These are phyloP conservation scores for Penicillium ucsense DNA, from an alignment of 495 filamentous ascomycete species.

Conservation along the genomic window DNA sequence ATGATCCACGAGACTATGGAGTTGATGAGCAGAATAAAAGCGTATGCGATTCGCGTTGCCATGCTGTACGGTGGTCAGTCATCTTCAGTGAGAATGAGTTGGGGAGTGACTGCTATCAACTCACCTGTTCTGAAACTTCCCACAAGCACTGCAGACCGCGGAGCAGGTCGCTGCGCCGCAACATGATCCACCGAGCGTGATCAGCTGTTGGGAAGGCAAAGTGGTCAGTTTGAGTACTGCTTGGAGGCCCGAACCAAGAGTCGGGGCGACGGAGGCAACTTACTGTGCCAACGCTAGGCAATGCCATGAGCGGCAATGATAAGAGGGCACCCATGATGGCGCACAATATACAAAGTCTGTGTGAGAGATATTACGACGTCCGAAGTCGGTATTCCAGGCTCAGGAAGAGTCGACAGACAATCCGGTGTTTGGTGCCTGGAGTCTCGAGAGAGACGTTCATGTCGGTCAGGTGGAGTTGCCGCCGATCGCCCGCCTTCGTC, in stretches of 20 bases:
- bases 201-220: slow-evolving; percentile 41
- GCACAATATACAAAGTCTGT: no score
- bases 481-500: slow-evolving; percentile 13
- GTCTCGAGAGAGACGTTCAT: background rate
- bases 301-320: slow-evolving; percentile 76
- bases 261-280: slow-evolving; percentile 17
- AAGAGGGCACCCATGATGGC: slow-evolving; percentile 74
- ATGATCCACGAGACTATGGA: slow-evolving; percentile 96
- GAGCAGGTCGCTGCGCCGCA: slow-evolving; percentile 94
- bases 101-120: background rate
- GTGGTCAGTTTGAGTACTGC: slow-evolving; percentile 17
- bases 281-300: slow-evolving; percentile 84
- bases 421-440: background rate
- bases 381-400: no score
- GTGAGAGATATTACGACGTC: no score
- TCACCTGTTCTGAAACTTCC: slow-evolving; percentile 93
- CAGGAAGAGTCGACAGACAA: no score
- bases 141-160: slow-evolving; percentile 86
- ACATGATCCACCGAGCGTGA: slow-evolving; percentile 72
- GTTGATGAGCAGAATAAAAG: slow-evolving; percentile 90
- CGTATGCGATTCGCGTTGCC: slow-evolving; percentile 95
- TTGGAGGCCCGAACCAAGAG: slow-evolving; percentile 17
- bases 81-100: background rate
- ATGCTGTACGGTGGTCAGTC: slow-evolving; percentile 48
- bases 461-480: slow-evolving; percentile 5